Conservation (phyloP, 306 rosid species). For the Hylodesmum podocarpum region DNA sequence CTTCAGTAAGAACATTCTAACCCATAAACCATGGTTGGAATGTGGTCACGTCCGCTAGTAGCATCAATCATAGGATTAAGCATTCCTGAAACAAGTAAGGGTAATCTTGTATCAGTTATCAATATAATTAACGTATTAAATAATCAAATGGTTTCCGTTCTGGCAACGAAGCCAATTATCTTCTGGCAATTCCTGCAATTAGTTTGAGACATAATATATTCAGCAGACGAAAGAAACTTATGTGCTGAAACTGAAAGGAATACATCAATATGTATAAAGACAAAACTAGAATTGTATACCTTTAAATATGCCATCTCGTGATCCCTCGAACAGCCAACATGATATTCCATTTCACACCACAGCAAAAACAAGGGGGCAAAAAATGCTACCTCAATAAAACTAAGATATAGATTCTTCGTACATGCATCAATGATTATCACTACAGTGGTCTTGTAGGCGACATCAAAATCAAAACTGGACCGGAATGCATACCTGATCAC, state of each 20-base stretch:
- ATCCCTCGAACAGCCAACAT: conserved; percentile 91
- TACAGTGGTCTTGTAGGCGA: conserved; percentile 1
- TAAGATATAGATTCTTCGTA: not conserved
- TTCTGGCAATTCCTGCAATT: conserved; percentile 82
- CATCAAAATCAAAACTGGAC: conserved; percentile 18
- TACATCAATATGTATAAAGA: conserved; percentile 23
- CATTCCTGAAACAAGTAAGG: conserved; percentile 65
- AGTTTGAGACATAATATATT: conserved; percentile 16
- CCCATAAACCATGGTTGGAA: conserved; percentile 99
- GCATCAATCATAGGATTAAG: conserved; percentile 84
- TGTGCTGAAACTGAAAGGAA: conserved; percentile 2
- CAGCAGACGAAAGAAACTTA: conserved; percentile 12
- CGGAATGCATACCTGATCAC: conserved; percentile 71
- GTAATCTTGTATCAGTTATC: conserved; percentile 19
- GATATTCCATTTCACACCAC: conserved; percentile 97
- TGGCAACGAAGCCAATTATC: conserved; percentile 92
- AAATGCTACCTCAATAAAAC: conserved; percentile 24
- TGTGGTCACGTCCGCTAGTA: conserved; percentile 83
- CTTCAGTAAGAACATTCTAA: conserved; percentile 38
- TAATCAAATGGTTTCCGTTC: conserved; percentile 25
- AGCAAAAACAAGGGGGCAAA: not conserved
- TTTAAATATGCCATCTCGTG: conserved; percentile 88
- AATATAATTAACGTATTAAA: not conserved
- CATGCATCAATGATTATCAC: not conserved
- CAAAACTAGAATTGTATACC: conserved; percentile 46